Conservation (phyloP, 2,329 filamentous ascomycete genomes). For the Talaromyces marneffei region DNA sequence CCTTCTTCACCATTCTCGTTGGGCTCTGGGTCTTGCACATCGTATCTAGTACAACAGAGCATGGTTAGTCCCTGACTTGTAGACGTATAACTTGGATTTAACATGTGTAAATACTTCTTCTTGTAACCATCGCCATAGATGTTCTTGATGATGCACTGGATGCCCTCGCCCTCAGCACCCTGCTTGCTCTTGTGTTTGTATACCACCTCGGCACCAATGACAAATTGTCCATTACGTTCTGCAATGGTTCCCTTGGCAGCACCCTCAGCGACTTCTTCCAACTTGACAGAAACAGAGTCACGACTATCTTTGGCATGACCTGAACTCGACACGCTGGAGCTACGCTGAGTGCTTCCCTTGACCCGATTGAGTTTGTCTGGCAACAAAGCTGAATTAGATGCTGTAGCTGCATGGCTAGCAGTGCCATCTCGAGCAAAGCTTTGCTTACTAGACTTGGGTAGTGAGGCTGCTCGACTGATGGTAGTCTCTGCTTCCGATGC, state of each 20-base stretch:
- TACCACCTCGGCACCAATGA: slow-evolving; percentile 46
- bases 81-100: neutral
- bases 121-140: slow-evolving; percentile 68
- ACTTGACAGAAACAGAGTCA: slow-evolving; percentile 34
- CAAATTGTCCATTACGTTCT: slow-evolving; percentile 40
- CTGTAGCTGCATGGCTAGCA: slow-evolving; percentile 41
- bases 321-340: slow-evolving; percentile 39
- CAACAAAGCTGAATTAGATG: slow-evolving; percentile 30
- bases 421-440: slow-evolving; percentile 41
- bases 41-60: slow-evolving; percentile 52
- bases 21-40: slow-evolving; percentile 73
- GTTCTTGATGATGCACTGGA: slow-evolving; percentile 70
- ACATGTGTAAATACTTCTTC: slow-evolving; percentile 47
- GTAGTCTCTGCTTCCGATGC: slow-evolving; percentile 43
- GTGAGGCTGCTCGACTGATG: slow-evolving; percentile 31
- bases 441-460: slow-evolving; percentile 44
- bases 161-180: slow-evolving; percentile 52
- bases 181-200: slow-evolving; percentile 48
- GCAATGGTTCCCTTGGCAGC: slow-evolving; percentile 39
- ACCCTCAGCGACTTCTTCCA: slow-evolving; percentile 41
- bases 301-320: slow-evolving; percentile 33
- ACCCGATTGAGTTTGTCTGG: slow-evolving; percentile 41
- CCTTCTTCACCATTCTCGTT: slow-evolving; percentile 61
- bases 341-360: slow-evolving; percentile 37
- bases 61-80: neutral